phyloP scores from a whole-genome alignment of 1,284 basidiomycete species.

The Ganoderma sinense region DNA sequence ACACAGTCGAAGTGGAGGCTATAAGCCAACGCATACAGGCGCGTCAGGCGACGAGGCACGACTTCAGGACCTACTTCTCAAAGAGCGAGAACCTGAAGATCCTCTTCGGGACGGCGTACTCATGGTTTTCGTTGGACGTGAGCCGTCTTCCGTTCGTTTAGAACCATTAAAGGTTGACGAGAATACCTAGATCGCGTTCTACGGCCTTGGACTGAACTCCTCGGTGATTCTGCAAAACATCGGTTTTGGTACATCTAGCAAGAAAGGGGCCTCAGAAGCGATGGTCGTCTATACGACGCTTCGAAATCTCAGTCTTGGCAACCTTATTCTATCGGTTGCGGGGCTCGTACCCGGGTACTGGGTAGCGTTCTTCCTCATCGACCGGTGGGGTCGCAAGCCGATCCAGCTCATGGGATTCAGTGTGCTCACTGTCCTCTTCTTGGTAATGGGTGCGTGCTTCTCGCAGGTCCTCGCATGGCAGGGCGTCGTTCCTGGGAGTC shows the following conservation, averaged over 20 bases:
- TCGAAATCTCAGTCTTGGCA: conserved; percentile 63
- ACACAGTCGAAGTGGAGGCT: conserved; percentile 62
- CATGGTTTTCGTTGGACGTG: conserved; percentile 83
- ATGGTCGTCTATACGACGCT: conserved; percentile 57
- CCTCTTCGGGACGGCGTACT: conserved; percentile 67
- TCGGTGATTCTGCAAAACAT: conserved; percentile 68
- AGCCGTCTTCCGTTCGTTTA: conserved; percentile 33
- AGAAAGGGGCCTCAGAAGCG: conserved; percentile 40
- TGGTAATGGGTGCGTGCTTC: conserved; percentile 57
- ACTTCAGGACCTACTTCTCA: conserved; percentile 71
- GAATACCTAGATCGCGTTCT: conserved; percentile 77
- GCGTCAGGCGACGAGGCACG: conserved; percentile 68
- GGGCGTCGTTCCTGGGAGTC: background rate
- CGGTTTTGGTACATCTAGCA: conserved; percentile 57
- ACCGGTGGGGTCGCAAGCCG: conserved; percentile 76
- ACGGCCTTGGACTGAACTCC: conserved; percentile 86
- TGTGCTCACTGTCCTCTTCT: conserved; percentile 71
- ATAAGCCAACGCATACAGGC: conserved; percentile 64
- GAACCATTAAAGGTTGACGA: conserved; percentile 17
- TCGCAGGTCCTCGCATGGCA: background rate
- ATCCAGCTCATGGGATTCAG: conserved; percentile 84
- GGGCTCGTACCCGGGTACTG: conserved; percentile 83
- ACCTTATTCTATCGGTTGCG: conserved; percentile 75
- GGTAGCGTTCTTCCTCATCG: conserved; percentile 73
- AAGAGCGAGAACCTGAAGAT: conserved; percentile 72